Conservation (phyloP, 805 yeast genomes). For the Lipomyces yamanashiensis region DNA sequence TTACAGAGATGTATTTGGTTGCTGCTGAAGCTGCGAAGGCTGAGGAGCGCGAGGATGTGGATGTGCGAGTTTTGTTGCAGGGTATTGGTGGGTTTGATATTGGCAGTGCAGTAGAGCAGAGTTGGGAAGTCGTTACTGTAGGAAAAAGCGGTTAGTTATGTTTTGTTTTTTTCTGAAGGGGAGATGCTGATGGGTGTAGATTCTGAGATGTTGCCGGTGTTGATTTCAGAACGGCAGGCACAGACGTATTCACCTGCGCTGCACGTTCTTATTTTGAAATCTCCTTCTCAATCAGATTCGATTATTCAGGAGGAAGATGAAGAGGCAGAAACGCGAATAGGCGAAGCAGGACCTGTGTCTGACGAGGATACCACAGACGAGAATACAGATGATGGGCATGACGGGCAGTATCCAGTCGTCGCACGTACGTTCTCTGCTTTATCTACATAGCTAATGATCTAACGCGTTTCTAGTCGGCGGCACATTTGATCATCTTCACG, state of each 20-base stretch:
- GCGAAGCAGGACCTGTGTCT: constrained; percentile 25
- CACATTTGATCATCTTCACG: constrained; percentile 94
- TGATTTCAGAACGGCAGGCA: constrained; percentile 33
- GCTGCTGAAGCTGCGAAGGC: constrained; percentile 35
- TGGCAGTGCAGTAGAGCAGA: constrained; percentile 36
- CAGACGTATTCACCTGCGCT: constrained; percentile 29
- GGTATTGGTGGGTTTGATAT: constrained; percentile 43
- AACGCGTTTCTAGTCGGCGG: constrained; percentile 72
- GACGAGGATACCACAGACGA: constrained; percentile 23
- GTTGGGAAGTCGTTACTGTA: constrained; percentile 45
- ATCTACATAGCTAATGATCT: neutral
- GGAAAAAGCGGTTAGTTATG: constrained; percentile 39
- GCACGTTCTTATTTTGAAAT: constrained; percentile 31
- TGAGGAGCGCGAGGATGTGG: constrained; percentile 33
- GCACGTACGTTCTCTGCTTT: constrained; percentile 26
- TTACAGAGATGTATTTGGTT: constrained; percentile 40
- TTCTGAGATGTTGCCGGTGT: constrained; percentile 26
- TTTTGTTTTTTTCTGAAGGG: neutral
- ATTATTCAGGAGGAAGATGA: neutral
- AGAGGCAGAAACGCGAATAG: constrained; percentile 13
- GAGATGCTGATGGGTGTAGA: constrained; percentile 9
- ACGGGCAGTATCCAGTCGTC: constrained; percentile 33
- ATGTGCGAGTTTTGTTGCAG: constrained; percentile 43
- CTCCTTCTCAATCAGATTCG: constrained; percentile 14
- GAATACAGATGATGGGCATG: constrained; percentile 28